Conservation (phyloP, 2,329 filamentous ascomycete species). For the Cytospora piceicola region DNA sequence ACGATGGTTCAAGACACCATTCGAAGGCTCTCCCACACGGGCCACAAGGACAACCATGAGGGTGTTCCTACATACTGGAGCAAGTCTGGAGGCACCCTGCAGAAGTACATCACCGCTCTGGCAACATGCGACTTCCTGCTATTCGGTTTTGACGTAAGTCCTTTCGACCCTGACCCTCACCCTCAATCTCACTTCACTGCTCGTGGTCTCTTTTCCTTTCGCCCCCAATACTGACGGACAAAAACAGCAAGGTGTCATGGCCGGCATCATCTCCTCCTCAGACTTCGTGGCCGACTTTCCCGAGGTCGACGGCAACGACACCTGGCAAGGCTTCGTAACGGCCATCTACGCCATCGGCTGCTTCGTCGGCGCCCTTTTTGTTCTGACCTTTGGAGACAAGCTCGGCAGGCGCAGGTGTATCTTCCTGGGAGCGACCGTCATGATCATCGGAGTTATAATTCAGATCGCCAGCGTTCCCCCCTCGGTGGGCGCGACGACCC, state of each 20-base stretch:
- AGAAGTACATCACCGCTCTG: conserved; percentile 28
- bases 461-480: conserved; percentile 55
- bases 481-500: conserved; percentile 49
- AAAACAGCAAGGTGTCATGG: conserved; percentile 30
- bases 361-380: conserved; percentile 46
- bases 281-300: conserved; percentile 35
- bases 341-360: conserved; percentile 49
- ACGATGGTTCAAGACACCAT: conserved; percentile 24
- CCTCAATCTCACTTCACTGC: too few relatives aligned
- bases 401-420: conserved; percentile 60
- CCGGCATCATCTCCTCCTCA: conserved; percentile 26
- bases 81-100: conserved; percentile 27
- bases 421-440: conserved; percentile 55
- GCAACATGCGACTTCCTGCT: conserved; percentile 28
- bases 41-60: conserved; percentile 31
- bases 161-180: not conserved
- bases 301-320: conserved; percentile 38
- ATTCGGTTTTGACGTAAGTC: conserved; percentile 30
- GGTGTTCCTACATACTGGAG: conserved; percentile 30
- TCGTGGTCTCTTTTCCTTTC: not conserved
- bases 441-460: conserved; percentile 60
- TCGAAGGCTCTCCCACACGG: conserved; percentile 24
- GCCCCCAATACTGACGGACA: conserved; percentile 4
- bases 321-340: conserved; percentile 44
- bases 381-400: conserved; percentile 52